Evolutionary conservation across 148 eudicot genomes (phyloP), one percentile per base, ranked within the genome.

Genomic region (Nyssa sinensis): DNA sequence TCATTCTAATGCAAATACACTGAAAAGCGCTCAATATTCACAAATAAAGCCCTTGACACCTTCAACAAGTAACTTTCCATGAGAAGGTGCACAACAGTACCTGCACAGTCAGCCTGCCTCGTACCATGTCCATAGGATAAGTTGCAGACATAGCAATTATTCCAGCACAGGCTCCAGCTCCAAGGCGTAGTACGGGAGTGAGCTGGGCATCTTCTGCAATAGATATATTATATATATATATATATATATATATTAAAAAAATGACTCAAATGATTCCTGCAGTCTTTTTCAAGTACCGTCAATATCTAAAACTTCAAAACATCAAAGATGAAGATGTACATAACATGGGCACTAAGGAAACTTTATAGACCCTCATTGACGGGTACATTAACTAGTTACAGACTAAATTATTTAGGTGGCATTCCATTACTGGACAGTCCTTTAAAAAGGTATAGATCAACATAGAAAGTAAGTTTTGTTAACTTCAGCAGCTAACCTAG

Each of bases 131-230:
- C 92, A 91, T 82, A 2, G 96, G 98, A 73, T 93, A 91, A 66
- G 98, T 93, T 66, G 98, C 94, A 72, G 98, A 91, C 98, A 93
- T 93, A 65, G 98, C 96, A 75, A 93, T 89, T 44, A 93, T 91
- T 69, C 98, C 98, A 77, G 98, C 98, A 88, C 92, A 89, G 34
- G 96, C 98, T 49, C 96, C 96, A 75, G 98, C 96, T 65, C 91
- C 98, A 69, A 93, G 93, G 63, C 98, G 96, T 77, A 93, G 71
- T 31, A 88, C 30, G 53, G 98, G 98, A 72, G 93, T 93, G 74
- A 93, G 90, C 78, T 93, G 85, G 74, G 96, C 98, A 74, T 89
- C 84, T 82, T 89, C 98, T 93, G 86, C 39, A 72, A 74, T 39
- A 61, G 27, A 33, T 33, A 34, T n/a, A n/a, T n/a, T n/a, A n/a